Evolutionary conservation across 177 flowering plant genomes (phyloP).

Genomic region (Vitis hybrid): DNA sequence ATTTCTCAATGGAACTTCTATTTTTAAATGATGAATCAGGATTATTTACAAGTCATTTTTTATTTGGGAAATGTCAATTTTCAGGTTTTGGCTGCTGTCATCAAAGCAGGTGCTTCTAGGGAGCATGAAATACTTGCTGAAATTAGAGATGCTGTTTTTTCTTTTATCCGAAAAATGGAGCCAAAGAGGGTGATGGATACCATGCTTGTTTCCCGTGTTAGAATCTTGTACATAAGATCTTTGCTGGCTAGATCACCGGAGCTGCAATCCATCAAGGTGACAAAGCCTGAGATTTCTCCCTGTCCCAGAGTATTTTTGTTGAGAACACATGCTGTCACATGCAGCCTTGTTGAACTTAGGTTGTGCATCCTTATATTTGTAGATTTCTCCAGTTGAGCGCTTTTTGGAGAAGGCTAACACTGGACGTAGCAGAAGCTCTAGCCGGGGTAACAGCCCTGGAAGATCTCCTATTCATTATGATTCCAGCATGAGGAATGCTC

Average conservation of each 20-base stretch:
- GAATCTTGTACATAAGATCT: constrained; percentile 93
- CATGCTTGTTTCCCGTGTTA: constrained; percentile 98
- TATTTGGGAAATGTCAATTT: constrained; percentile 8
- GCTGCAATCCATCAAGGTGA: constrained; percentile 94
- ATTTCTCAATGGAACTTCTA: background rate
- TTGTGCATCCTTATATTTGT: constrained; percentile 10
- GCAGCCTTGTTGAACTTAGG: background rate
- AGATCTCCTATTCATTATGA: constrained; percentile 78
- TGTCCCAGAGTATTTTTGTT: background rate
- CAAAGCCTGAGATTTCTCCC: background rate
- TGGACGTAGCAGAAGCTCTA: constrained; percentile 88
- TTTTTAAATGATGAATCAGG: background rate
- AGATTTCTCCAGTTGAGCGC: constrained; percentile 88
- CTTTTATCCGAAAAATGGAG: constrained; percentile 95
- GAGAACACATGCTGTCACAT: background rate
- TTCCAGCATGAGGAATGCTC: constrained; percentile 39
- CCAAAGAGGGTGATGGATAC: constrained; percentile 96
- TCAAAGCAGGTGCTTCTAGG: constrained; percentile 98
- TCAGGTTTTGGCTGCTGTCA: constrained; percentile 99
- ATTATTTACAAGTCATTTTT: background rate
- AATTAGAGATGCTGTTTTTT: constrained; percentile 95
- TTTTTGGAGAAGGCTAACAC: constrained; percentile 78
- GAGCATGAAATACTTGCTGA: constrained; percentile 99
- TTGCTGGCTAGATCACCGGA: constrained; percentile 95
- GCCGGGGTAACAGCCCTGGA: constrained; percentile 92